Evolutionary conservation across 2,329 filamentous ascomycete genomes (phyloP).

Genomic region (Pyricularia grisea): DNA sequence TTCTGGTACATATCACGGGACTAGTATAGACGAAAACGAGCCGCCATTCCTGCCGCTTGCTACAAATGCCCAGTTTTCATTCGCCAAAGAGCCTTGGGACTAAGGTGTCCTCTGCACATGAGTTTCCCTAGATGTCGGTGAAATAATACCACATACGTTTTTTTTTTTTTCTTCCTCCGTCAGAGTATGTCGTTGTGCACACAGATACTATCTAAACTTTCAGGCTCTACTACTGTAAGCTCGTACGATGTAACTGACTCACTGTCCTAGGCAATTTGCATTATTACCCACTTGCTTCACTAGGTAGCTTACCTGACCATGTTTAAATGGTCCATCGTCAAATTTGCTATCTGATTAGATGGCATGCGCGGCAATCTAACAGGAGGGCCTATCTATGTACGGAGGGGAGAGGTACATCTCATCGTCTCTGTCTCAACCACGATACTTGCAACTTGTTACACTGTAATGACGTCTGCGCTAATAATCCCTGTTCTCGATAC

Average conservation of each 20-base stretch:
- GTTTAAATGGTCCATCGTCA: background rate
- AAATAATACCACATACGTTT: no score
- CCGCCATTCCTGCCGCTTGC: background rate
- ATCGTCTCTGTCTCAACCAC: background rate
- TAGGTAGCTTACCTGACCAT: background rate
- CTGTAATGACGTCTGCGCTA: background rate
- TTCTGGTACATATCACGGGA: background rate
- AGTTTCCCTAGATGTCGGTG: background rate
- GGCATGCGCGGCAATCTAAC: background rate
- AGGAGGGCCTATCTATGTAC: no score
- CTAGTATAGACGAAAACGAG: no score
- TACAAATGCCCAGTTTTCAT: background rate
- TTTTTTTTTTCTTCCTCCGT: no score
- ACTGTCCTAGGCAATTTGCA: background rate
- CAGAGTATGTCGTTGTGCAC: background rate
- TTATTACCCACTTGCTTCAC: background rate
- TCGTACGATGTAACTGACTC: background rate
- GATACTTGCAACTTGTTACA: background rate
- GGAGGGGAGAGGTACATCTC: background rate
- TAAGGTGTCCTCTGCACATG: background rate
- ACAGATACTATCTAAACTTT: no score
- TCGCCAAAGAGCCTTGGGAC: background rate
- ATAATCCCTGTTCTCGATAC: background rate
- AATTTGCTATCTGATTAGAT: background rate
- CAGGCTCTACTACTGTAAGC: background rate